Percentiles rank a stretch among this genome's conserved stretches.
phyloP scores from a whole-genome alignment of 352 stramenopile species.

The Pythium insidiosum region DNA sequence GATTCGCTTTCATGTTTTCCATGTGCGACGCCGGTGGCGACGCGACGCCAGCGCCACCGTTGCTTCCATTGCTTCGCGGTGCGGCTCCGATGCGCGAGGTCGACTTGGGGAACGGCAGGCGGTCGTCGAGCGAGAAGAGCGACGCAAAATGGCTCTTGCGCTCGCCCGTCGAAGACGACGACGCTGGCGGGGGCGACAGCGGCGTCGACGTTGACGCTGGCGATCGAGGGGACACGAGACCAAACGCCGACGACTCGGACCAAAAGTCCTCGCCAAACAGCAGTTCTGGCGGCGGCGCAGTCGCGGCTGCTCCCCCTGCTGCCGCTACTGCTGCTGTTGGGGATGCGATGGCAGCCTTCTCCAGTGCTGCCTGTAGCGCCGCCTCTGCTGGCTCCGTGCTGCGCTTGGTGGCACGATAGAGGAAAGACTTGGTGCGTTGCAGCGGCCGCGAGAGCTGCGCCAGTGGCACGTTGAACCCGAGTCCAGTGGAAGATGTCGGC shows the following conservation, averaged over 20 bases:
- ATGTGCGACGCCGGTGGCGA: constrained; percentile 43
- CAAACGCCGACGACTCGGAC: constrained; percentile 21
- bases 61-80: not conserved
- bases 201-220: constrained; percentile 2
- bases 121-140: constrained; percentile 58
- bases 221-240: constrained; percentile 10
- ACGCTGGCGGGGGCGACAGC: constrained; percentile 4
- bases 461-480: constrained; percentile 7
- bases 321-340: no score
- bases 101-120: constrained; percentile 39
- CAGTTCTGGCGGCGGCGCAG: constrained; percentile 15
- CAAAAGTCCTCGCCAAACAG: constrained; percentile 52
- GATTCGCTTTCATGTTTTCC: constrained; percentile 66
- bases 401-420: constrained; percentile 65
- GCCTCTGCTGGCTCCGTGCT: constrained; percentile 62
- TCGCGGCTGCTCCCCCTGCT: constrained; percentile 5
- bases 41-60: not conserved
- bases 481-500: not conserved
- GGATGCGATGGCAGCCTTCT: constrained; percentile 27
- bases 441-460: constrained; percentile 17
- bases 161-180: constrained; percentile 4
- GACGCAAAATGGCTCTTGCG: constrained; percentile 27
- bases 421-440: constrained; percentile 37
- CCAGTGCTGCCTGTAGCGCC: constrained; percentile 59
- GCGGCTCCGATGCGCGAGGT: constrained; percentile 27